These are phyloP conservation scores for Ophiobolus disseminans DNA, from an alignment of 2,329 filamentous ascomycete species.

Conservation along the genomic window DNA sequence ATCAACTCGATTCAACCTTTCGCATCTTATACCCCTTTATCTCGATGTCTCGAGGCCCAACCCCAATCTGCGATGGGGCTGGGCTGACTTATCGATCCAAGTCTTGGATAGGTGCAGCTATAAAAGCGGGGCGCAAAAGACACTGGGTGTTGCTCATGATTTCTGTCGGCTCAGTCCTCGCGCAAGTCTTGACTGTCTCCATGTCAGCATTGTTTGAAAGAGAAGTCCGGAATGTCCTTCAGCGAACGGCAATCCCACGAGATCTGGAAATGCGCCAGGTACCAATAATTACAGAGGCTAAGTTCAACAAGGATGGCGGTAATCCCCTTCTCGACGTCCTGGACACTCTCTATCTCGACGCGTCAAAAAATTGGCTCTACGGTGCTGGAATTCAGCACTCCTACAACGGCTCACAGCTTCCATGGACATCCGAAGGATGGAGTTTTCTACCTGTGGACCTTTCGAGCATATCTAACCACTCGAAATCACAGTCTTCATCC, in stretches of 20 bases:
- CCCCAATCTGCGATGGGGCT: slow-evolving; percentile 13
- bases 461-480: slow-evolving; percentile 1
- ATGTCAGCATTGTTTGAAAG: slow-evolving; percentile 30
- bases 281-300: slow-evolving; percentile 8
- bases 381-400: slow-evolving; percentile 15
- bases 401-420: slow-evolving; percentile 16
- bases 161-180: slow-evolving; percentile 17
- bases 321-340: background rate
- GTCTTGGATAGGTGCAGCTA: slow-evolving; percentile 19
- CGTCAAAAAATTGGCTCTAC: slow-evolving; percentile 20
- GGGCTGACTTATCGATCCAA: slow-evolving; percentile 25
- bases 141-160: slow-evolving; percentile 22
- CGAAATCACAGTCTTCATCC: background rate
- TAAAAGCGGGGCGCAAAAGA: slow-evolving; percentile 18
- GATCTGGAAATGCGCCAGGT: slow-evolving; percentile 14
- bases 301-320: background rate
- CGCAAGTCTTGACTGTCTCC: slow-evolving; percentile 25
- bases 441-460: slow-evolving; percentile 20
- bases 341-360: slow-evolving; percentile 6
- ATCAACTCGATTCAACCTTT: slow-evolving; percentile 24
- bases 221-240: slow-evolving; percentile 6
- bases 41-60: slow-evolving; percentile 20
- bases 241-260: slow-evolving; percentile 1
- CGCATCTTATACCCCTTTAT: slow-evolving; percentile 30
- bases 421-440: slow-evolving; percentile 25